Evolutionary conservation across 495 filamentous ascomycete genomes (phyloP).

Genomic region (Podospora comata): DNA sequence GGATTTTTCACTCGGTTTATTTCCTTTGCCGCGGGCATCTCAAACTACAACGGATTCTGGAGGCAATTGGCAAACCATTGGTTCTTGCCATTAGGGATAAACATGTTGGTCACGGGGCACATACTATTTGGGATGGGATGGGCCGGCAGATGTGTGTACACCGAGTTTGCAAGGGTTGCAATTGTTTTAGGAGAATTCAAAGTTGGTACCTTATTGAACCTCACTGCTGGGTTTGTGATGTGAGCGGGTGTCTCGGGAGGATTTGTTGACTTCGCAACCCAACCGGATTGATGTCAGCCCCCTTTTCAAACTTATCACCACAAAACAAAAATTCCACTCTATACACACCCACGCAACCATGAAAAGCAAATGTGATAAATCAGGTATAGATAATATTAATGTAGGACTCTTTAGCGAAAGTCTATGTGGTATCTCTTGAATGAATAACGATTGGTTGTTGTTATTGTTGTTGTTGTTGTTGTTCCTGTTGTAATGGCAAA

Average conservation of each 20-base stretch:
- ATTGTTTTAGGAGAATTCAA: too few species aligned
- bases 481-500: too few species aligned
- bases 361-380: not conserved
- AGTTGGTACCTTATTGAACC: not conserved
- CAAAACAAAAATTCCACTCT: not conserved
- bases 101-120: not conserved
- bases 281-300: not conserved
- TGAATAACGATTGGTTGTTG: not conserved
- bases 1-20: too few species aligned
- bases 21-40: too few species aligned
- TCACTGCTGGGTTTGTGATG: not conserved
- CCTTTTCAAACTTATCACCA: not conserved
- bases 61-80: not conserved
- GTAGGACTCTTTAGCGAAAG: constrained; percentile 15
- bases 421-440: constrained; percentile 21
- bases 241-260: not conserved
- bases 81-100: not conserved
- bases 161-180: too few species aligned
- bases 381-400: too few species aligned
- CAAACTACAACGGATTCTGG: too few species aligned
- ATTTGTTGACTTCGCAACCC: not conserved
- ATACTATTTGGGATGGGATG: not conserved
- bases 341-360: too few species aligned
- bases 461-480: not conserved
- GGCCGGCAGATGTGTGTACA: not conserved